Evolutionary conservation across 78 protist genomes (phyloP), one percentile per base, ranked within the genome.

Genomic region (Acrasis kona): DNA sequence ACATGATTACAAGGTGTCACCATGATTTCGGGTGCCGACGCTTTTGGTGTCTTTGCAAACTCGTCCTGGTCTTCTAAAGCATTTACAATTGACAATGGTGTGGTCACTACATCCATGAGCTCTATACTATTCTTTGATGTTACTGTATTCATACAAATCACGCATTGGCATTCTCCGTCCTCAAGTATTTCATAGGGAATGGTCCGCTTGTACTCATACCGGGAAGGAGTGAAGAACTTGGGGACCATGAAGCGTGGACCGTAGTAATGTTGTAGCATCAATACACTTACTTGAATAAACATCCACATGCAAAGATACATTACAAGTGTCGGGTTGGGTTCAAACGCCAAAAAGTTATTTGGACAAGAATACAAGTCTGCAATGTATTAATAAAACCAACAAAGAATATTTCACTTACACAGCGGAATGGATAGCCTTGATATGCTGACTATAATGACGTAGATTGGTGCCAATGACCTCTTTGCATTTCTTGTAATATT

Each of bases 201-300:
- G 34, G 65, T 9, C 9, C 38, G 28, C 28, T 10, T 8, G 7
- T 7, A 7, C 35, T 30, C 19, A 19, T 19, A 36, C 5, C 10
- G 32, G 29, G 10, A 4, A 2, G 35, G 2, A 77, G 79, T 12
- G 39, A 87, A 82, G 66, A 77, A 69, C 6, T 84, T 70, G n/a
- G n/a, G 7, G 89, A 89, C 50, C 72, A 84, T 86, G 84, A 87
- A 89, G 29, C 85, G 75, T 41, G 93, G 88, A 36, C 93, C 93
- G 5, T 12, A 41, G 32, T 38, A 39, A 67, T 83, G 57, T 77
- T 89, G 93, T 36, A 80, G 41, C 19, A 38, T 61, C 28, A 87
- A 67, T 31, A 77, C 50, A 34, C n/a, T 34, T 5, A 61, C 77
- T 39, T 87, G 91, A 0, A 42, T 12, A 39, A 39, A 50, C n/a